Evolutionary conservation across 192 early-diverging fungal species (phyloP).

Genomic region (Dissophora ornata): DNA sequence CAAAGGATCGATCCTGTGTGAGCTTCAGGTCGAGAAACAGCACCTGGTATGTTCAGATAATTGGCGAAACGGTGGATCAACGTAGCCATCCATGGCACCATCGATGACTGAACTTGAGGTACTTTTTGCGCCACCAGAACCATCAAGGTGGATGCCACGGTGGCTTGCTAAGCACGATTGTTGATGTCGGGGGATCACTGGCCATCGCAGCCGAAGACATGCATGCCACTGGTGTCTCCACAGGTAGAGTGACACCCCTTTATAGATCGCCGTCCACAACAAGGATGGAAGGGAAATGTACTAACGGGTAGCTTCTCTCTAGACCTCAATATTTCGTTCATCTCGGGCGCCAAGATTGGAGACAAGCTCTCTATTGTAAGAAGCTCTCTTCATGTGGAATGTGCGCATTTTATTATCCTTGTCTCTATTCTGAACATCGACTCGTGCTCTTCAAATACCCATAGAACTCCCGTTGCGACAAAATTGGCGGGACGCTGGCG

Average conservation of each 20-base stretch:
- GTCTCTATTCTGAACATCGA: no score
- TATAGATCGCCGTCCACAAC: no score
- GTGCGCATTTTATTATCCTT: no score
- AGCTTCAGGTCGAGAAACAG: constrained; percentile 58
- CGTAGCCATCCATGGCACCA: no score
- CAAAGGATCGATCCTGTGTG: constrained; percentile 51
- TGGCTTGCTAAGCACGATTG: constrained; percentile 61
- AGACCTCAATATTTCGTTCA: constrained; percentile 66
- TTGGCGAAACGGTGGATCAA: background rate
- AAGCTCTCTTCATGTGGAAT: no score
- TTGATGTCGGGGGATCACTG: constrained; percentile 66
- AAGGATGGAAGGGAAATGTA: no score
- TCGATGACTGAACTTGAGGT: no score
- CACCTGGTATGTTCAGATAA: constrained; percentile 60
- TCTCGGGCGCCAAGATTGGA: constrained; percentile 59
- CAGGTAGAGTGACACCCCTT: no score
- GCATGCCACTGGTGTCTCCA: constrained; percentile 64
- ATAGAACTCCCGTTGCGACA: constrained; percentile 62
- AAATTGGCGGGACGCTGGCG: constrained; percentile 65
- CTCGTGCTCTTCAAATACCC: no score
- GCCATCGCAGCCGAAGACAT: constrained; percentile 64
- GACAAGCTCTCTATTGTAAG: constrained; percentile 60
- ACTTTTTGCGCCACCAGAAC: no score
- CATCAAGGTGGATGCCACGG: constrained; percentile 60
- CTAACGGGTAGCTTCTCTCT: no score